Conservation (phyloP, 2,329 filamentous ascomycete species). For the Nemania sp. region DNA sequence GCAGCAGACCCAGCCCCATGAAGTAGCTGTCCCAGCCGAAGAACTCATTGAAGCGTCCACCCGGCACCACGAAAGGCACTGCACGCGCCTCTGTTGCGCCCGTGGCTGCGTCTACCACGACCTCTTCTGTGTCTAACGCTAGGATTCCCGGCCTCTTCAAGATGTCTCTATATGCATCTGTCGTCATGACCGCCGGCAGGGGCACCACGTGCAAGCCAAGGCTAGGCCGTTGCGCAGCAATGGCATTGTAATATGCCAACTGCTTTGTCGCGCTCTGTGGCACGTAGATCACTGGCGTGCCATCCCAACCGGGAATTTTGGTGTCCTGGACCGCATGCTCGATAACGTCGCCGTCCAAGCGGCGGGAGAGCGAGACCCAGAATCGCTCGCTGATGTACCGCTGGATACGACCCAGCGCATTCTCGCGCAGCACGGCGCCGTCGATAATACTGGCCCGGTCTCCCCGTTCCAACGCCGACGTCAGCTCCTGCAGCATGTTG, state of each 20-base stretch:
- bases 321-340: constrained; percentile 4
- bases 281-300: constrained; percentile 8
- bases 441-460: background rate
- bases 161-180: constrained; percentile 1
- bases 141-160: constrained; percentile 6
- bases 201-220: constrained; percentile 1
- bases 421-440: background rate
- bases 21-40: constrained; percentile 20
- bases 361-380: constrained; percentile 7
- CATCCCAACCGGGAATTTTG: constrained; percentile 1
- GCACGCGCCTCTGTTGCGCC: background rate
- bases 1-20: constrained; percentile 10
- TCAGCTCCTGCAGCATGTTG: background rate
- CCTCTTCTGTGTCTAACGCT: constrained; percentile 7
- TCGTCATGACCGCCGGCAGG: background rate
- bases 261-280: constrained; percentile 1
- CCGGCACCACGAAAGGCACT: constrained; percentile 15
- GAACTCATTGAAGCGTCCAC: constrained; percentile 16
- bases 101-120: background rate
- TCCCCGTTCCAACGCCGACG: background rate
- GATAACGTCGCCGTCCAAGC: constrained; percentile 4
- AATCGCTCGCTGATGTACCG: constrained; percentile 10
- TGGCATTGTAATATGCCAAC: constrained; percentile 3
- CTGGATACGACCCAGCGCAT: constrained; percentile 6
- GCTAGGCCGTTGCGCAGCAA: constrained; percentile 5